phyloP scores from a whole-genome alignment of 2,329 filamentous ascomycete species.

The Fusarium euwallaceae region DNA sequence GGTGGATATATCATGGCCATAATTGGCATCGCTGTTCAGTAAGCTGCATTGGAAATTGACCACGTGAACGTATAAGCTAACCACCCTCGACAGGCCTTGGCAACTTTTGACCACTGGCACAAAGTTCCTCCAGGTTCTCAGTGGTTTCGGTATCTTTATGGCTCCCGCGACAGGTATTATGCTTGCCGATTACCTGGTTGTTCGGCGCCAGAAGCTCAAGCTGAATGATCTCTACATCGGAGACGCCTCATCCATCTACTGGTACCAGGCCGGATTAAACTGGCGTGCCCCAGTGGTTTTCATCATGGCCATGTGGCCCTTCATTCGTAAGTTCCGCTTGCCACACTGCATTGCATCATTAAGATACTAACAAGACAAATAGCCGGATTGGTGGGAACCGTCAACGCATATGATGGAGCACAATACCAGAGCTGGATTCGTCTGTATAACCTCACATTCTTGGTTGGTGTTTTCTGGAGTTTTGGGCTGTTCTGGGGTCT shows the following conservation, averaged over 20 bases:
- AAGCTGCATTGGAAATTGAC: neutral
- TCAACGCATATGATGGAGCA: conserved; percentile 13
- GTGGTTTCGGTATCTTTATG: conserved; percentile 44
- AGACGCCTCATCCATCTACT: conserved; percentile 53
- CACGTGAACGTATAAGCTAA: neutral
- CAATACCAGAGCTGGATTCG: conserved; percentile 16
- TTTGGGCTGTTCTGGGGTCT: conserved; percentile 26
- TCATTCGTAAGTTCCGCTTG: conserved; percentile 24
- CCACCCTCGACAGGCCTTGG: conserved; percentile 39
- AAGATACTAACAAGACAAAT: neutral
- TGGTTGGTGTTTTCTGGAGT: conserved; percentile 26
- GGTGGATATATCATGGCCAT: conserved; percentile 63
- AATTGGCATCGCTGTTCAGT: conserved; percentile 53
- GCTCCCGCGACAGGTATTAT: conserved; percentile 47
- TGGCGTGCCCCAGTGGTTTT: conserved; percentile 53
- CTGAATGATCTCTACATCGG: conserved; percentile 53
- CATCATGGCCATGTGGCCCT: conserved; percentile 49
- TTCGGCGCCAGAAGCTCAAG: conserved; percentile 53
- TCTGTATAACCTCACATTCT: conserved; percentile 31
- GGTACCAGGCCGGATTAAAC: conserved; percentile 53
- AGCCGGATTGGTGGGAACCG: conserved; percentile 26
- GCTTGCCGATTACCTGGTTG: conserved; percentile 48
- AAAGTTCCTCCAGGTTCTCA: conserved; percentile 46
- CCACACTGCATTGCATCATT: too few relatives aligned
- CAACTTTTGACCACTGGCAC: conserved; percentile 46